phyloP scores from a whole-genome alignment of 2,329 filamentous ascomycete genomes.

The Colletotrichum brevisporum region DNA sequence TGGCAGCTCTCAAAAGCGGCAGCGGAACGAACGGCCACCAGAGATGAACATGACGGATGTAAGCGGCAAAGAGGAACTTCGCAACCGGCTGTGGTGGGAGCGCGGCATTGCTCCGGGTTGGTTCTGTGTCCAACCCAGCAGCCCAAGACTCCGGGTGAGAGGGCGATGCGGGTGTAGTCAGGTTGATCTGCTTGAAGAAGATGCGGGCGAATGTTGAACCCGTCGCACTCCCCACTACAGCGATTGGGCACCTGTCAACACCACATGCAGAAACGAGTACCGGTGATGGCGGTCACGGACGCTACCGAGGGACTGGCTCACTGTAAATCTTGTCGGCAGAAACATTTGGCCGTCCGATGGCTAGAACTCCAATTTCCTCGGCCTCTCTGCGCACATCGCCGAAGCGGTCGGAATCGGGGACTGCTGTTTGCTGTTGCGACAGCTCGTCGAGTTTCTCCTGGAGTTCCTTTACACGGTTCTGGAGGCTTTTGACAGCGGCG shows the following conservation, averaged over 20 bases:
- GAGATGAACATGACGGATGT: slow-evolving; percentile 44
- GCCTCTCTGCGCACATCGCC: slow-evolving; percentile 42
- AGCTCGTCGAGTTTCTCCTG: slow-evolving; percentile 21
- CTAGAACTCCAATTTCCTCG: slow-evolving; percentile 44
- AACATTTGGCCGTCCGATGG: slow-evolving; percentile 41
- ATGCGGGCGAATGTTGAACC: slow-evolving; percentile 46
- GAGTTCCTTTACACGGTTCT: slow-evolving; percentile 28
- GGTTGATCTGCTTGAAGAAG: slow-evolving; percentile 45
- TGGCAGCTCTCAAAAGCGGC: slow-evolving; percentile 35
- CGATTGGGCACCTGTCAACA: not conserved
- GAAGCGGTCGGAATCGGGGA: slow-evolving; percentile 2
- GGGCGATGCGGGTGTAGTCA: slow-evolving; percentile 11
- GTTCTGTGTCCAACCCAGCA: not conserved
- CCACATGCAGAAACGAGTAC: no score
- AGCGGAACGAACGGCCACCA: slow-evolving; percentile 48
- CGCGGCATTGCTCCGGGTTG: slow-evolving; percentile 35
- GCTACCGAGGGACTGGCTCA: slow-evolving; percentile 11
- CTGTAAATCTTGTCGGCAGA: slow-evolving; percentile 43
- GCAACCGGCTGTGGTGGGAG: slow-evolving; percentile 43
- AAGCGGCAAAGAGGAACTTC: slow-evolving; percentile 38
- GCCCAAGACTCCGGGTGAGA: not conserved
- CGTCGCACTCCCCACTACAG: slow-evolving; percentile 43
- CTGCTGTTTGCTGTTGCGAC: not conserved
- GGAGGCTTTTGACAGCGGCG: slow-evolving; percentile 32
- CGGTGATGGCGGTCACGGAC: no score